These are phyloP conservation scores for Gloeostereum incarnatum DNA, from an alignment of 768 basidiomycete species.

Conservation along the genomic window DNA sequence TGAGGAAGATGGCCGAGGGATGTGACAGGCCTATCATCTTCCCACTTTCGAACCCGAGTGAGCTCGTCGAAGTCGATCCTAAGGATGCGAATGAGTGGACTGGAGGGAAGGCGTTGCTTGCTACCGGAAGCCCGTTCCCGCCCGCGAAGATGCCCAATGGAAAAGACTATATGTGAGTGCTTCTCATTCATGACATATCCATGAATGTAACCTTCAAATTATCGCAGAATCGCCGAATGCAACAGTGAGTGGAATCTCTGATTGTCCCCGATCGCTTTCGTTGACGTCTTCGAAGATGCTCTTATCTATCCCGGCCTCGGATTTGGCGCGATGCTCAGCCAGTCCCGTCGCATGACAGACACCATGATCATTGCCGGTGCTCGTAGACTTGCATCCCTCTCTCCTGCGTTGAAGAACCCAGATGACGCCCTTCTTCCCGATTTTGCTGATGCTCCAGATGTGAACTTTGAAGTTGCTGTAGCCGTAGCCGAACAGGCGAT, in stretches of 20 bases:
- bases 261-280: not conserved
- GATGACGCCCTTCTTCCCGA: slow-evolving; percentile 69
- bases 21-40: slow-evolving; percentile 75
- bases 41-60: slow-evolving; percentile 77
- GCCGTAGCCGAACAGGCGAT: slow-evolving; percentile 76
- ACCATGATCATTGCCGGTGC: slow-evolving; percentile 87
- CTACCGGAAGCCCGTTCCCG: slow-evolving; percentile 81
- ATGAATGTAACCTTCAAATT: not conserved
- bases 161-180: slow-evolving; percentile 55
- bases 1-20: slow-evolving; percentile 57
- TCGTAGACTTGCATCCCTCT: slow-evolving; percentile 61
- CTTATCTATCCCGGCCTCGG: slow-evolving; percentile 84
- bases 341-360: slow-evolving; percentile 60
- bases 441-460: slow-evolving; percentile 59
- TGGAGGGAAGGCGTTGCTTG: slow-evolving; percentile 66
- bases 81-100: slow-evolving; percentile 73
- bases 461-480: slow-evolving; percentile 75
- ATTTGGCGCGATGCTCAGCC: slow-evolving; percentile 65
- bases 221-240: slow-evolving; percentile 68
- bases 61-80: slow-evolving; percentile 67
- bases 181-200: not conserved
- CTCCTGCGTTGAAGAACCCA: slow-evolving; percentile 66
- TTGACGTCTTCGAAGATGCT: slow-evolving; percentile 32
- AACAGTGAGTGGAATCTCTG: slow-evolving; percentile 34
- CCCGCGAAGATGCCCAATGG: slow-evolving; percentile 58